These are phyloP conservation scores for Cladobotryum mycophilum DNA, from an alignment of 2,329 filamentous ascomycete species.

Conservation along the genomic window DNA sequence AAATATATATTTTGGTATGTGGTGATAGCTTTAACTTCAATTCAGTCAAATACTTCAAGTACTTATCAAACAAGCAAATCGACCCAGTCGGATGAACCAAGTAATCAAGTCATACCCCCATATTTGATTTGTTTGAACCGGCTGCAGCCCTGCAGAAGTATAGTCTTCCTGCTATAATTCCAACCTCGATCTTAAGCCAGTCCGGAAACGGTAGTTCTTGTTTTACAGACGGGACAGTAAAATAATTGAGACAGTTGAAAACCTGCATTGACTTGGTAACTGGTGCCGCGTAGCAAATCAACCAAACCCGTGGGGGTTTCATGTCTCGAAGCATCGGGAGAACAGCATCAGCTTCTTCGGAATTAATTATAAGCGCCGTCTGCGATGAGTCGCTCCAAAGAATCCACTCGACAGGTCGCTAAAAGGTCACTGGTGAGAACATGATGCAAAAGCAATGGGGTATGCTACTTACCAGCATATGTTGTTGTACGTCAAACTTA, in stretches of 20 bases:
- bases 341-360: slow-evolving; percentile 55
- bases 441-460: background rate
- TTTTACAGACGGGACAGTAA: slow-evolving; percentile 43
- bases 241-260: slow-evolving; percentile 50
- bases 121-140: too few relatives aligned
- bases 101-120: too few relatives aligned
- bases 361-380: slow-evolving; percentile 50
- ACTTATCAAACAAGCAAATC: too few relatives aligned
- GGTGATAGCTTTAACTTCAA: too few relatives aligned
- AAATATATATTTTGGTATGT: too few relatives aligned
- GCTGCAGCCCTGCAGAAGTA: too few relatives aligned
- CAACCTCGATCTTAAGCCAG: slow-evolving; percentile 53
- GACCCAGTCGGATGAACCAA: too few relatives aligned
- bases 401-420: slow-evolving; percentile 53
- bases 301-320: slow-evolving; percentile 26
- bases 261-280: slow-evolving; percentile 53
- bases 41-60: too few relatives aligned
- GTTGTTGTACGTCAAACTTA: background rate
- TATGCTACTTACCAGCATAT: slow-evolving; percentile 7
- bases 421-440: background rate
- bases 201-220: slow-evolving; percentile 34
- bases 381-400: slow-evolving; percentile 43
- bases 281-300: slow-evolving; percentile 54
- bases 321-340: slow-evolving; percentile 36
- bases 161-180: slow-evolving; percentile 53